These are phyloP conservation scores for Inonotus obliquus DNA, from an alignment of 1,284 basidiomycete genomes.

Conservation along the genomic window DNA sequence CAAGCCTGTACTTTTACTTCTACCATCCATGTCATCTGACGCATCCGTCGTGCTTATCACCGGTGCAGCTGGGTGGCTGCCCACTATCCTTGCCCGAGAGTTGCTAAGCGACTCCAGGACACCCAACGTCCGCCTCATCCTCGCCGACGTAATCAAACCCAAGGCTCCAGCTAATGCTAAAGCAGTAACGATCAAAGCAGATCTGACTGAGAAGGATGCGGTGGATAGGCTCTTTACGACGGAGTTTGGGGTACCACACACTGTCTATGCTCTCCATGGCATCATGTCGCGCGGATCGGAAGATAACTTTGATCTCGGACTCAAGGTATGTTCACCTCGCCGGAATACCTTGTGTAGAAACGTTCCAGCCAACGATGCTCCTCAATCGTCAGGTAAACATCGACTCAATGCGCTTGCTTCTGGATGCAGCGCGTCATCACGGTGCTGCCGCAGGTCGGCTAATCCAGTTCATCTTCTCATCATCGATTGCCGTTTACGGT, in stretches of 20 bases:
- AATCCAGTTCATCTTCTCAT: constrained; percentile 58
- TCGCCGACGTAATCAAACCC: constrained; percentile 51
- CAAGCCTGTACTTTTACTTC: background rate
- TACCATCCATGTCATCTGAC: constrained; percentile 7
- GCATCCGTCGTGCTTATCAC: constrained; percentile 47
- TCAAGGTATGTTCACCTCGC: constrained; percentile 33
- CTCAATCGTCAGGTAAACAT: constrained; percentile 50
- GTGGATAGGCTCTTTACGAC: constrained; percentile 39
- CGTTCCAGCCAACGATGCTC: background rate
- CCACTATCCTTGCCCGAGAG: constrained; percentile 31
- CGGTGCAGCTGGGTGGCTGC: constrained; percentile 51
- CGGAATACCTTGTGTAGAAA: background rate
- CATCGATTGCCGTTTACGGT: constrained; percentile 60
- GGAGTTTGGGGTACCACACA: constrained; percentile 37
- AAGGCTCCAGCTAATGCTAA: constrained; percentile 36
- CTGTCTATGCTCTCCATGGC: constrained; percentile 57
- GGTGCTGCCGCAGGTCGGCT: constrained; percentile 27
- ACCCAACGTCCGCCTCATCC: constrained; percentile 44
- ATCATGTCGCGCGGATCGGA: constrained; percentile 69
- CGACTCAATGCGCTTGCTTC: constrained; percentile 50
- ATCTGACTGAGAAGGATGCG: constrained; percentile 42
- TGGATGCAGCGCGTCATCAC: constrained; percentile 43
- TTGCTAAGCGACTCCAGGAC: constrained; percentile 32
- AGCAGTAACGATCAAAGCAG: constrained; percentile 41
- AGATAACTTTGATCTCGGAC: constrained; percentile 56